Conservation (phyloP, 2,329 filamentous ascomycete species). For the Fusarium graminum region DNA sequence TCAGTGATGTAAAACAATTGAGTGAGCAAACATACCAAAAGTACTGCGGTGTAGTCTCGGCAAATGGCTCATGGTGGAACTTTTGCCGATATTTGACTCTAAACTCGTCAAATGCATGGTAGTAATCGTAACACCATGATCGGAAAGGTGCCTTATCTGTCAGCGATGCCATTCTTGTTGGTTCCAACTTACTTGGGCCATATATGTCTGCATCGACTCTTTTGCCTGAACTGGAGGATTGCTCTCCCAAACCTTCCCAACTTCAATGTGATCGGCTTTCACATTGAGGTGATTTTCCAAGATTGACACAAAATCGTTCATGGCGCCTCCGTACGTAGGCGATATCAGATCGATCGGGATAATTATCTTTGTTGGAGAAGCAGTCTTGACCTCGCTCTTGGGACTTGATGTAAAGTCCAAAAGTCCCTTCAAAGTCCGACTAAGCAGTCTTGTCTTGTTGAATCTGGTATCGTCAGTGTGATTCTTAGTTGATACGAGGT, state of each 20-base stretch:
- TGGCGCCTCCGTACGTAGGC: slow-evolving; percentile 10
- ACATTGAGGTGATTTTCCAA: slow-evolving; percentile 41
- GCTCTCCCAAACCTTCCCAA: slow-evolving; percentile 41
- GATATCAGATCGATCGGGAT: slow-evolving; percentile 46
- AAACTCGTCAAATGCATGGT: slow-evolving; percentile 50
- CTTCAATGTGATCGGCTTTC: slow-evolving; percentile 30
- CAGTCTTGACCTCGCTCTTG: neutral
- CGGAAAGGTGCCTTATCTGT: slow-evolving; percentile 49
- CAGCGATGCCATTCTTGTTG: neutral
- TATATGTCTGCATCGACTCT: slow-evolving; percentile 45
- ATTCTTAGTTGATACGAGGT: neutral
- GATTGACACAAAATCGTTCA: slow-evolving; percentile 43
- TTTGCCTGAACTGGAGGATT: slow-evolving; percentile 16
- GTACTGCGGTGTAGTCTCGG: slow-evolving; percentile 49
- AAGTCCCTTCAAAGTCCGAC: slow-evolving; percentile 47
- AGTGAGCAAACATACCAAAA: slow-evolving; percentile 48
- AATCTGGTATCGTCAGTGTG: slow-evolving; percentile 28
- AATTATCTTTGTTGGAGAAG: slow-evolving; percentile 42
- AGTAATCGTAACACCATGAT: slow-evolving; percentile 53
- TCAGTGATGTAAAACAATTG: neutral
- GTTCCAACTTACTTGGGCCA: slow-evolving; percentile 47
- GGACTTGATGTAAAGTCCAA: slow-evolving; percentile 32
- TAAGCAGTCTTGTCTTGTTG: slow-evolving; percentile 43
- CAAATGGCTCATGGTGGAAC: slow-evolving; percentile 46
- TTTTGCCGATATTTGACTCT: slow-evolving; percentile 43